Percentiles rank a stretch among this genome's conserved stretches.
These are phyloP conservation scores for Fusarium cicatricum DNA, from an alignment of 2,329 filamentous ascomycete genomes.

Conservation along the genomic window DNA sequence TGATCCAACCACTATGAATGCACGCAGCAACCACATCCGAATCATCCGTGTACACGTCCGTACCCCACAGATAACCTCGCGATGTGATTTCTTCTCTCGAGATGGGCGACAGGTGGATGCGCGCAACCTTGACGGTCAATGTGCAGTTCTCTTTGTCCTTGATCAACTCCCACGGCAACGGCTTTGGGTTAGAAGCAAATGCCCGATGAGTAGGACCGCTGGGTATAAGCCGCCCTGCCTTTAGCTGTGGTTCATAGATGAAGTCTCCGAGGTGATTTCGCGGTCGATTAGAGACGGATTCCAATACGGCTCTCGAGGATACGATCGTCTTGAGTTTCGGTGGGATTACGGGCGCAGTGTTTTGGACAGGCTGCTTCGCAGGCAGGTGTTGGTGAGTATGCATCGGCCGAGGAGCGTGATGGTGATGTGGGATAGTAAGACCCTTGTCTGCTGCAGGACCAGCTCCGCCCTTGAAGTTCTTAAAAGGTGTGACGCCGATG, in stretches of 20 bases:
- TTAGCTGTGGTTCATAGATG: constrained; percentile 77
- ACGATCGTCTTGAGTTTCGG: constrained; percentile 73
- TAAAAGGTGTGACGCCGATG: constrained; percentile 55
- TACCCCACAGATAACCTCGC: constrained; percentile 87
- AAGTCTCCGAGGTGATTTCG: constrained; percentile 86
- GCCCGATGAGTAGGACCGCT: constrained; percentile 51
- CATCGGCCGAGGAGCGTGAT: constrained; percentile 53
- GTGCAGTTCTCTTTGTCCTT: constrained; percentile 86
- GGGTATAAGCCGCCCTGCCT: constrained; percentile 57
- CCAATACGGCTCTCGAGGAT: constrained; percentile 73
- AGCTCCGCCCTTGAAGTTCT: constrained; percentile 57
- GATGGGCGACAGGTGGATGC: constrained; percentile 73
- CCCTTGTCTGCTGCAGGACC: constrained; percentile 55
- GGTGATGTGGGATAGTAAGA: constrained; percentile 54
- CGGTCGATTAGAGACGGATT: constrained; percentile 73
- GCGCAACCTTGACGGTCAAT: constrained; percentile 85
- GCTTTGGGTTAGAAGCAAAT: constrained; percentile 68
- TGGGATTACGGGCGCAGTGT: constrained; percentile 48
- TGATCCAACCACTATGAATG: constrained; percentile 92
- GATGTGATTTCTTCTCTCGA: constrained; percentile 85
- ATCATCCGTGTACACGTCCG: constrained; percentile 94
- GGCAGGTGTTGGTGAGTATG: constrained; percentile 35
- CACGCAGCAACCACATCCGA: constrained; percentile 92
- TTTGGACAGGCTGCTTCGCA: constrained; percentile 37
- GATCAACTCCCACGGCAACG: constrained; percentile 77